These are phyloP conservation scores for Vaccinium corymbosum DNA, from an alignment of 148 eudicot species.

Conservation along the genomic window DNA sequence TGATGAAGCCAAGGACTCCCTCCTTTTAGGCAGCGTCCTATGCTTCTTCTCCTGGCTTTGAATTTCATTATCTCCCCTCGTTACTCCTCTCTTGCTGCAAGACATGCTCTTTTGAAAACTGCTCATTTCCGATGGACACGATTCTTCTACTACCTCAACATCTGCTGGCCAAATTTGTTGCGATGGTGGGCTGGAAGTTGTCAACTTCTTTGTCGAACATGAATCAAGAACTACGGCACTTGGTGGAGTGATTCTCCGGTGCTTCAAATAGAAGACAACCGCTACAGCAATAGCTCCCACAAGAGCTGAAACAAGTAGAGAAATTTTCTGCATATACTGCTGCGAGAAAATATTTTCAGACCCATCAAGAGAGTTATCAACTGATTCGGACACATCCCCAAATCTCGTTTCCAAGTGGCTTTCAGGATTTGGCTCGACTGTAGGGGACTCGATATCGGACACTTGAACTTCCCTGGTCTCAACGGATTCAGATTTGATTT, in stretches of 20 bases:
- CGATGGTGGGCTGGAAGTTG: constrained; percentile 1
- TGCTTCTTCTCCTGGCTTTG: constrained; percentile 46
- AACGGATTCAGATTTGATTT: background rate
- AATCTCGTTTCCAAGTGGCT: constrained; percentile 9
- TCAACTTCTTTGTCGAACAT: constrained; percentile 3
- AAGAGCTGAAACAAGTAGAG: constrained; percentile 26
- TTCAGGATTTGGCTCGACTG: background rate
- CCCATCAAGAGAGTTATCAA: background rate
- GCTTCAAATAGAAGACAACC: constrained; percentile 26
- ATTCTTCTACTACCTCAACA: constrained; percentile 45
- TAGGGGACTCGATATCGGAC: background rate
- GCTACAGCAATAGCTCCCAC: constrained; percentile 18
- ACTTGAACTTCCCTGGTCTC: background rate
- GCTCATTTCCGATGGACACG: constrained; percentile 76
- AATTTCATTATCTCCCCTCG: constrained; percentile 37
- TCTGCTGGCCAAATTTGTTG: constrained; percentile 34
- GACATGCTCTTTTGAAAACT: constrained; percentile 45
- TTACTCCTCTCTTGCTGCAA: constrained; percentile 28
- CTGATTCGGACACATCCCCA: background rate
- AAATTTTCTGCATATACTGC: constrained; percentile 9
- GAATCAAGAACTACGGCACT: constrained; percentile 20
- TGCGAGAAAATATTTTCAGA: constrained; percentile 6
- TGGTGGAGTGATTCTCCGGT: background rate
- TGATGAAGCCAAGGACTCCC: constrained; percentile 87
- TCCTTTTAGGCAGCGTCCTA: constrained; percentile 44